These are phyloP conservation scores for Suhomyces sp. DNA, from an alignment of 805 yeast species.

Conservation along the genomic window DNA sequence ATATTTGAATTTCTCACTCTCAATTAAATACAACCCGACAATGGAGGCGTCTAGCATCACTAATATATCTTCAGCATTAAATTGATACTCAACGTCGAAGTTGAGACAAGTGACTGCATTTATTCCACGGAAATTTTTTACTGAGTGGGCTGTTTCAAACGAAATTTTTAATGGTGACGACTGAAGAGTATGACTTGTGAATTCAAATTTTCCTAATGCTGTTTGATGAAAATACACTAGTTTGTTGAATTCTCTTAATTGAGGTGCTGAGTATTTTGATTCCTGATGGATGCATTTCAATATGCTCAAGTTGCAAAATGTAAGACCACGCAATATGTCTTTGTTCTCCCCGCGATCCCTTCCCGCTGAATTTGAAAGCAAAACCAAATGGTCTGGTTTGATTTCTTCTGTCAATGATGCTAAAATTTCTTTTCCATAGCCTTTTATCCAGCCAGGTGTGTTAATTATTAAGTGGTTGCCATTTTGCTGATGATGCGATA, in stretches of 20 bases:
- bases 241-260: conserved; percentile 51
- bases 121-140: conserved; percentile 18
- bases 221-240: conserved; percentile 54
- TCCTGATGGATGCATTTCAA: conserved; percentile 34
- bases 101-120: conserved; percentile 26
- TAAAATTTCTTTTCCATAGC: conserved; percentile 74
- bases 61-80: conserved; percentile 24
- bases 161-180: conserved; percentile 28
- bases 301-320: conserved; percentile 23
- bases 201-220: conserved; percentile 16
- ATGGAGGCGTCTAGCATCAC: conserved; percentile 42
- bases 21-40: conserved; percentile 38
- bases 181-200: conserved; percentile 22
- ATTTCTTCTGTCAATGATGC: conserved; percentile 42
- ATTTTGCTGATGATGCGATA: conserved; percentile 14
- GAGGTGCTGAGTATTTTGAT: conserved; percentile 48
- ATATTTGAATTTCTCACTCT: conserved; percentile 14
- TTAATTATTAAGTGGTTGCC: conserved; percentile 57
- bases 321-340: conserved; percentile 28
- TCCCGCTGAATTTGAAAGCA: conserved; percentile 37
- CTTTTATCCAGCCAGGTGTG: conserved; percentile 91
- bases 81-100: conserved; percentile 15
- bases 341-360: conserved; percentile 23
- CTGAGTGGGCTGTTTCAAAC: conserved; percentile 17
- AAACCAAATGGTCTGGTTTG: conserved; percentile 57